A percentile compares a stretch with the other conserved stretches of the same genome.
phyloP scores from a whole-genome alignment of 2,329 filamentous ascomycete genomes.

The Ophiostoma ulmi region DNA sequence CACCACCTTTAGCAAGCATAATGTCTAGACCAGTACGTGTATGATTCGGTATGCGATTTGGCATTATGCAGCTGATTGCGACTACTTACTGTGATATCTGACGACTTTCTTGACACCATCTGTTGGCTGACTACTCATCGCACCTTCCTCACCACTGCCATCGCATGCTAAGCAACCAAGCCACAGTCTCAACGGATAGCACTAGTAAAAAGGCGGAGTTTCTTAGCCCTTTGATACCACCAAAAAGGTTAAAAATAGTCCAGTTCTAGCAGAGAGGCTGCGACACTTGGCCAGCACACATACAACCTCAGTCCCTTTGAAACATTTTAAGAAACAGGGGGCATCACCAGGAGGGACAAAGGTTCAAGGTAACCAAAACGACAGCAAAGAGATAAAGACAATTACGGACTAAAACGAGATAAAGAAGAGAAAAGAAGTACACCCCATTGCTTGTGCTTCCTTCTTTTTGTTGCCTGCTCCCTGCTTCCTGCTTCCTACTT shows the following conservation, averaged over 20 bases:
- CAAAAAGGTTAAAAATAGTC: conserved; percentile 3
- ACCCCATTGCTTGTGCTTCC: neutral
- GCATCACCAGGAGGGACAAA: neutral
- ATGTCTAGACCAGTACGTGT: too few relatives aligned
- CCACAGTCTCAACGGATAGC: neutral
- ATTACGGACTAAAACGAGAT: neutral
- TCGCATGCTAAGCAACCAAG: neutral
- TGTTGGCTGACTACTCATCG: neutral
- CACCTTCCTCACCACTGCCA: neutral
- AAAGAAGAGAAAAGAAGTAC: neutral
- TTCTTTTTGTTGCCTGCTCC: too few relatives aligned
- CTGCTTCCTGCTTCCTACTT: too few relatives aligned
- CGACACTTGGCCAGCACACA: neutral
- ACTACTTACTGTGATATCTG: too few relatives aligned
- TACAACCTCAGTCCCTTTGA: neutral
- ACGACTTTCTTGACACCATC: neutral
- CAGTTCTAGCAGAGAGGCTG: neutral
- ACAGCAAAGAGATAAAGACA: neutral
- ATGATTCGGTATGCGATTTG: too few relatives aligned
- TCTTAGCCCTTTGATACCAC: neutral
- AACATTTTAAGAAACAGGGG: conserved; percentile 5
- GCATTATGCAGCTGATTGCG: too few relatives aligned
- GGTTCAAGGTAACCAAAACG: neutral
- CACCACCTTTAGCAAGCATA: too few relatives aligned
- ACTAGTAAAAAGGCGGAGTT: neutral